These are phyloP conservation scores for Paracoccidioides lutzii DNA, from an alignment of 2,329 filamentous ascomycete genomes.

Conservation along the genomic window DNA sequence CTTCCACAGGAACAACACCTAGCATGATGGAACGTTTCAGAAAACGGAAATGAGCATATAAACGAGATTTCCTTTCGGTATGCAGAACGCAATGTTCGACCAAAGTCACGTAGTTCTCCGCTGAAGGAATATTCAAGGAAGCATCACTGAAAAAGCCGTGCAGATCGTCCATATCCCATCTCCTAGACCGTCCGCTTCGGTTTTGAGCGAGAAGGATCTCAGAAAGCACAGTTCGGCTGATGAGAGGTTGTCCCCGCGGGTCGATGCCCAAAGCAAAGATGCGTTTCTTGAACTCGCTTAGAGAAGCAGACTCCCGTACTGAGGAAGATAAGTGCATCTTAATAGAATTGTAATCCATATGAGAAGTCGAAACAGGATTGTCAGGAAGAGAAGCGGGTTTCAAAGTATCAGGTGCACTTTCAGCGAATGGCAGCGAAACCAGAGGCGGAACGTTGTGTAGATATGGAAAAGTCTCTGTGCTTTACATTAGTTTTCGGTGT, in stretches of 20 bases:
- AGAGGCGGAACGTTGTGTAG: not conserved
- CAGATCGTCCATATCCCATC: slow-evolving; percentile 14
- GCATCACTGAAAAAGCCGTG: slow-evolving; percentile 25
- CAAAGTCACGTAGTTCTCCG: slow-evolving; percentile 23
- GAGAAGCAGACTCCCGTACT: not conserved
- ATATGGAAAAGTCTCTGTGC: not conserved
- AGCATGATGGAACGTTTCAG: slow-evolving; percentile 22
- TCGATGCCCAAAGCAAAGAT: not conserved
- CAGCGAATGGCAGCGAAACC: not conserved
- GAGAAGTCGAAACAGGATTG: not conserved
- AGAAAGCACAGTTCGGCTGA: slow-evolving; percentile 10
- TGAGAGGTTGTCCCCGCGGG: not conserved
- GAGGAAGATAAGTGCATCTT: not conserved
- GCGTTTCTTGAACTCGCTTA: not conserved
- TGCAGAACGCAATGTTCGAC: slow-evolving; percentile 17
- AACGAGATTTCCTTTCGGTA: slow-evolving; percentile 11
- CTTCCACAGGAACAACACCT: slow-evolving; percentile 22
- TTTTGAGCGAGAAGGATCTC: slow-evolving; percentile 10
- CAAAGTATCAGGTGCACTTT: not conserved
- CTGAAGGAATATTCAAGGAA: slow-evolving; percentile 23
- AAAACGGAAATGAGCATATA: slow-evolving; percentile 16
- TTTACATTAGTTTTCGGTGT: not conserved
- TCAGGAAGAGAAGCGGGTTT: not conserved
- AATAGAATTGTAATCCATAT: not conserved
- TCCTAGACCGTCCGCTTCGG: not conserved